Evolutionary conservation across 257 asterid species (phyloP), one percentile per base, ranked within the genome.

Genomic region (Henckelia pumila): DNA sequence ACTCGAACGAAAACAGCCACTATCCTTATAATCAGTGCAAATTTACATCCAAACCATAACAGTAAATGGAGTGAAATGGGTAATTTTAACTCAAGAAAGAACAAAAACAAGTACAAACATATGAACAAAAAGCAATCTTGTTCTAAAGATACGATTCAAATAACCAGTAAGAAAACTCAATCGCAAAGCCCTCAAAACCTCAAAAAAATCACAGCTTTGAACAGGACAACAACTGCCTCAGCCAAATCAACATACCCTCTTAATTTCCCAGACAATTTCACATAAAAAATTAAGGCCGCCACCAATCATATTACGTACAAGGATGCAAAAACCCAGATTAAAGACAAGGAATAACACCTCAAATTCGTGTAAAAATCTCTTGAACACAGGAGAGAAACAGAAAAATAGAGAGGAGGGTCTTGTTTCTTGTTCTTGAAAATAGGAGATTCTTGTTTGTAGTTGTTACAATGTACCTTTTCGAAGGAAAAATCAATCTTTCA

Each of bases 401-500:
- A 56, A 50, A 20, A 17, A 73, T 16, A 47, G 22, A 59, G 47
- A 57, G 44, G 7, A 29, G 11, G 61, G 55, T 59, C 64, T 67
- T n/a, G 52, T 29, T 3, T 60, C n/a, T n/a, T n/a, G n/a, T n/a
- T n/a, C n/a, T n/a, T n/a, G n/a, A n/a, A n/a, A n/a, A n/a, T n/a
- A n/a, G n/a, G n/a, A n/a, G n/a, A n/a, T n/a, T n/a, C n/a, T n/a
- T n/a, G n/a, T n/a, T n/a, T n/a, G n/a, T n/a, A n/a, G n/a, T n/a
- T n/a, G n/a, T n/a, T n/a, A n/a, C 19, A 8, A 7, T 40, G 32
- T 64, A 69, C 78, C 75, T 73, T 64, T 22, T 29, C n/a, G 13
- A 40, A 20, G 1, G 10, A 20, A 72, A 64, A 20, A 5, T n/a
- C 58, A 49, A 6, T 4, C 3, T 28, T 21, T 1, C 21, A 7